These are phyloP conservation scores for Tylopilus intermedius DNA, from an alignment of 768 basidiomycete genomes.

Conservation along the genomic window DNA sequence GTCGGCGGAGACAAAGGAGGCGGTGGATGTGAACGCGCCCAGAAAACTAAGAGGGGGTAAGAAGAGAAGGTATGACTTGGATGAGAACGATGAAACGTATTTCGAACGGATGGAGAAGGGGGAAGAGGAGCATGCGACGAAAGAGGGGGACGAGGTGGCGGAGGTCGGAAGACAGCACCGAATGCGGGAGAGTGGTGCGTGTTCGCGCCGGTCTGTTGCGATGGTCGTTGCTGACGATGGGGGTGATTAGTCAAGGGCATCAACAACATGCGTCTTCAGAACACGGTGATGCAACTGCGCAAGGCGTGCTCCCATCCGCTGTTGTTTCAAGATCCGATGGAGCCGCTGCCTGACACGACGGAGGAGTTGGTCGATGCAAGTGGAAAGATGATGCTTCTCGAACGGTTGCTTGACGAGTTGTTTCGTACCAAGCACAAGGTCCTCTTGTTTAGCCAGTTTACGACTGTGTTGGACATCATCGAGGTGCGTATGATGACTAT, in stretches of 20 bases:
- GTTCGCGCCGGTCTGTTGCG: neutral
- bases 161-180: conserved; percentile 56
- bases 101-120: conserved; percentile 56
- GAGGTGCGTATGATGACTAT: conserved; percentile 48
- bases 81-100: conserved; percentile 60
- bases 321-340: conserved; percentile 54
- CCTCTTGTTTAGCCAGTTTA: conserved; percentile 89
- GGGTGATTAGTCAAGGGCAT: conserved; percentile 64
- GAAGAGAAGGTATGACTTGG: conserved; percentile 48
- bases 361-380: conserved; percentile 80
- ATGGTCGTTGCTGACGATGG: neutral
- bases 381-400: conserved; percentile 97
- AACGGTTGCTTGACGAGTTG: conserved; percentile 78
- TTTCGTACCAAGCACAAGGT: conserved; percentile 81
- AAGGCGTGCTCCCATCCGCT: conserved; percentile 95
- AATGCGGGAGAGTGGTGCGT: conserved; percentile 56
- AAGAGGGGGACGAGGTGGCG: conserved; percentile 42
- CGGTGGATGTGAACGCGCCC: conserved; percentile 29
- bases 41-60: conserved; percentile 34
- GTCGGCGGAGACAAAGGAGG: conserved; percentile 14
- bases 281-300: conserved; percentile 93
- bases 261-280: conserved; percentile 91
- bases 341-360: conserved; percentile 48
- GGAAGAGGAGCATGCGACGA: conserved; percentile 28
- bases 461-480: conserved; percentile 92